Evolutionary conservation across 2,329 filamentous ascomycete species (phyloP), one percentile per base, ranked within the genome.

Genomic region (Ambrosiella xylebori): DNA sequence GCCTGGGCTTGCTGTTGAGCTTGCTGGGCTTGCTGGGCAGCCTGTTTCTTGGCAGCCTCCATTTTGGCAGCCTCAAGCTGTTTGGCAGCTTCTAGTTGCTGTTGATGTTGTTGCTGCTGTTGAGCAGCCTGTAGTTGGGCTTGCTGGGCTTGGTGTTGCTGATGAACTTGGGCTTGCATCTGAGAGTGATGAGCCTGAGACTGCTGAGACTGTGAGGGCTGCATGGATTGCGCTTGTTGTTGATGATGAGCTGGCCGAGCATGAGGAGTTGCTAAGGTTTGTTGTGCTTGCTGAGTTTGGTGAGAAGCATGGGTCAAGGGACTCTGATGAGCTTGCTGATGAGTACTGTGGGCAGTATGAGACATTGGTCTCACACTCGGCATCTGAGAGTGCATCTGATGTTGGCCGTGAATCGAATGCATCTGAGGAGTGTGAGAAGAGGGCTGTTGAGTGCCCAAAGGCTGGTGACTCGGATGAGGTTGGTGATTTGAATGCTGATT

Each of bases 401-500:
- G 59, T 27, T 56, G 53, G 45, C 49, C 5, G 36, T 58, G 58
- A 37, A 60, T 40, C 8, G 49, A 38, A 45, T 59, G 58, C 55
- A 60, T 50, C 37, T 60, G 58, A 17, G 58, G 37, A 35, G 56
- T 54, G 41, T 60, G 58, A n/a, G 58, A 40, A 17, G 58, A 47
- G 39, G 64, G 62, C 59, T 67, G 66, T 39, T 67, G 66, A n/a
- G 66, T 49, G 27, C 57, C 15, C 19, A 59, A 64, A 40, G 66
- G 65, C 41, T 66, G 66, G 59, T 68, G 66, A 27, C 65, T 60
- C 57, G 66, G 64, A 36, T 63, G 62, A 15, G 61, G 50, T 37
- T 62, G 62, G 41, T 63, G 64, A 36, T 69, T 65, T 40, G 67
- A 69, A 40, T 70, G 67, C 51, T 74, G 74, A 11, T 73, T 71